Percentiles rank a stretch among this genome's conserved stretches.
These are phyloP conservation scores for Ustilago trichophora DNA, from an alignment of 1,284 basidiomycete genomes.

Conservation along the genomic window DNA sequence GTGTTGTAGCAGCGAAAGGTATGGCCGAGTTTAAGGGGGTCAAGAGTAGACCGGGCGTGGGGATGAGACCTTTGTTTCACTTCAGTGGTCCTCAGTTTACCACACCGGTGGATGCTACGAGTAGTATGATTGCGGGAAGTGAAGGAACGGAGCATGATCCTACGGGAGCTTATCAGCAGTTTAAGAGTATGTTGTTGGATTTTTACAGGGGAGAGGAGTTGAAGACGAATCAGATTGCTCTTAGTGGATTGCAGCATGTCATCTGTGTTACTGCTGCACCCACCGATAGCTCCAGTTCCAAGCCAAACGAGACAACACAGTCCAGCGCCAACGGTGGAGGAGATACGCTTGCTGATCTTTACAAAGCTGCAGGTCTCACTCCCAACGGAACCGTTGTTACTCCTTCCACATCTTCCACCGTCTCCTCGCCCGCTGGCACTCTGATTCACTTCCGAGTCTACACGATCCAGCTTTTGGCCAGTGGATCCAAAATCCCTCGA, in stretches of 20 bases:
- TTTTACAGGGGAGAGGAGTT: conserved; percentile 81
- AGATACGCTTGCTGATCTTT: conserved; percentile 47
- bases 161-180: conserved; percentile 64
- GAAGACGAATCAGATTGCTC: conserved; percentile 79
- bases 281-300: conserved; percentile 3
- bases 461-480: conserved; percentile 78
- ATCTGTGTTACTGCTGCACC: conserved; percentile 70
- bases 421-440: conserved; percentile 72
- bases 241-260: conserved; percentile 86
- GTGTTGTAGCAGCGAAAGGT: conserved; percentile 79
- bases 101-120: conserved; percentile 63
- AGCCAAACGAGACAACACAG: neutral
- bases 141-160: conserved; percentile 41
- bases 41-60: conserved; percentile 80
- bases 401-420: conserved; percentile 47
- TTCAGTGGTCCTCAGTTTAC: conserved; percentile 76
- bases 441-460: conserved; percentile 89
- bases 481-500: conserved; percentile 65
- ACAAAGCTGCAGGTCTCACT: conserved; percentile 54
- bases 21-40: conserved; percentile 90
- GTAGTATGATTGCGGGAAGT: conserved; percentile 31
- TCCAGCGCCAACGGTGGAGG: neutral
- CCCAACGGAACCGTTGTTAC: conserved; percentile 68
- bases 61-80: conserved; percentile 91
- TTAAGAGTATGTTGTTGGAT: conserved; percentile 90